Evolutionary conservation across 2,329 filamentous ascomycete species (phyloP).

Genomic region (Rhinocladiella mackenziei): DNA sequence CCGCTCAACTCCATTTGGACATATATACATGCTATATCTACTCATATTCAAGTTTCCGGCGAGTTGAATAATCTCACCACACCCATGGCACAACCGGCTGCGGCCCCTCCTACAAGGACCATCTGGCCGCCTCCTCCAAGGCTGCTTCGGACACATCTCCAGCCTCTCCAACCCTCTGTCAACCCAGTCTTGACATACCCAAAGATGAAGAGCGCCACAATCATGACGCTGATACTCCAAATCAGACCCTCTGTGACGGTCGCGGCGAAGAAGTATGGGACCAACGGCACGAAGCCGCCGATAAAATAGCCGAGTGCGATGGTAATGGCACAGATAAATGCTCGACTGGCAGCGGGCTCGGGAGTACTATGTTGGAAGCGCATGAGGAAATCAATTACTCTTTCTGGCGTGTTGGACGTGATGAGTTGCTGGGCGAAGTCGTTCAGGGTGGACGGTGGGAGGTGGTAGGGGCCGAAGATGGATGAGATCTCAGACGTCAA

Average conservation of each 20-base stretch:
- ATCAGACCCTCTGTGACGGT: constrained; percentile 42
- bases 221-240: constrained; percentile 50
- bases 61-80: constrained; percentile 36
- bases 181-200: constrained; percentile 50
- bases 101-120: constrained; percentile 59
- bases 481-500: constrained; percentile 17
- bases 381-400: constrained; percentile 22
- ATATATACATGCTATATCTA: too few relatives aligned
- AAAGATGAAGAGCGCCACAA: constrained; percentile 48
- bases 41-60: not conserved
- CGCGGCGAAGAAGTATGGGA: constrained; percentile 47
- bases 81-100: constrained; percentile 62
- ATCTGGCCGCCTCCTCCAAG: constrained; percentile 57
- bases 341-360: constrained; percentile 38
- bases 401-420: constrained; percentile 20
- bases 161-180: constrained; percentile 41
- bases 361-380: constrained; percentile 28
- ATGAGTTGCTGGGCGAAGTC: constrained; percentile 23
- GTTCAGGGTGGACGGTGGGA: constrained; percentile 19
- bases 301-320: constrained; percentile 35
- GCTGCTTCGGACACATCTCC: constrained; percentile 7
- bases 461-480: constrained; percentile 20
- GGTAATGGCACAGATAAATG: constrained; percentile 39
- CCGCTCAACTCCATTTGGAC: not conserved
- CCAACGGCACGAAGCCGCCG: constrained; percentile 47